Evolutionary conservation across 1,284 basidiomycete genomes (phyloP).

Genomic region (Ceraceosorus guamensis): DNA sequence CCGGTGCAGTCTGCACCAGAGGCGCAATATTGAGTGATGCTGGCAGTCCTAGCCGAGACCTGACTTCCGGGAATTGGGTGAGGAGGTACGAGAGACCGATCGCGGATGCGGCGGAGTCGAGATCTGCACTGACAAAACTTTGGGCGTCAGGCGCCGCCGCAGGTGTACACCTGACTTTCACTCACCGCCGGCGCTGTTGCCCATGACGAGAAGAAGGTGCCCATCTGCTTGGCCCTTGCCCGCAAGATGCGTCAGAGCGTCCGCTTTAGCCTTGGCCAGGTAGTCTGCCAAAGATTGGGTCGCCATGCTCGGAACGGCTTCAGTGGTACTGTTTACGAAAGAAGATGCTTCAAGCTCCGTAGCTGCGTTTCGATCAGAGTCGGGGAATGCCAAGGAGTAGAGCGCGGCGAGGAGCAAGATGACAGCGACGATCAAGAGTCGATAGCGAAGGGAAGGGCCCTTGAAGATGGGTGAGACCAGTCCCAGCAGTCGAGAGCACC

Average conservation of each 20-base stretch:
- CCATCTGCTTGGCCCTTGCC: not conserved
- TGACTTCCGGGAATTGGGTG: constrained; percentile 16
- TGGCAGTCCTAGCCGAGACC: constrained; percentile 11
- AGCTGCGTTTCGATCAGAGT: not conserved
- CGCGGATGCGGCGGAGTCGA: constrained; percentile 40
- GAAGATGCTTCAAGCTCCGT: not conserved
- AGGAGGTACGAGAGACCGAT: constrained; percentile 38
- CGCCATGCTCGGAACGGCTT: no score
- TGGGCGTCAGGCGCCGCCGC: not conserved
- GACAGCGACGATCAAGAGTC: no score
- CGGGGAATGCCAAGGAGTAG: not conserved
- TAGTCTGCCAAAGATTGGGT: not conserved
- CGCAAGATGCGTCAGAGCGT: not conserved
- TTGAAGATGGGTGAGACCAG: not conserved
- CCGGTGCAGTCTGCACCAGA: constrained; percentile 63
- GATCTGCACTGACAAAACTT: constrained; percentile 46
- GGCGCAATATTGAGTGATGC: constrained; percentile 55
- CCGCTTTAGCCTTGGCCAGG: not conserved
- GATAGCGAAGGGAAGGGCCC: not conserved
- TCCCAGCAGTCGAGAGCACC: not conserved
- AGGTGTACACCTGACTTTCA: not conserved
- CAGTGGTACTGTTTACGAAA: not conserved
- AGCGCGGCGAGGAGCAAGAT: not conserved
- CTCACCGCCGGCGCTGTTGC: not conserved
- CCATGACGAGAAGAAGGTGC: not conserved